phyloP scores from a whole-genome alignment of 163 green algal species.

The Volvox carteri region DNA sequence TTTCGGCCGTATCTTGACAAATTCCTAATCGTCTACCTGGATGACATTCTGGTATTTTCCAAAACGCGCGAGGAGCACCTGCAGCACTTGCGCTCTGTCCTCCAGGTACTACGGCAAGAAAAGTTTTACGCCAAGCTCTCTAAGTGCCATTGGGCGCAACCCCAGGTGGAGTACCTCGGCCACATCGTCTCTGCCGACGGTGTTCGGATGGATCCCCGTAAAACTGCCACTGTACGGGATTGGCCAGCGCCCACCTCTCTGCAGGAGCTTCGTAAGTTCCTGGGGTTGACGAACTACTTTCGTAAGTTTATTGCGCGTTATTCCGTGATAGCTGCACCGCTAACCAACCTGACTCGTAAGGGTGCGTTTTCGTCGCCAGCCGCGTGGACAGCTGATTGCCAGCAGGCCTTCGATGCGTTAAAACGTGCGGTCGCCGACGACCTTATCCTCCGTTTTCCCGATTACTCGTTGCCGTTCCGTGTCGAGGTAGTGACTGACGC shows the following conservation, averaged over 20 bases:
- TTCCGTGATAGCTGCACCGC: slow-evolving; percentile 33
- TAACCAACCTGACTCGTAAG: slow-evolving; percentile 7
- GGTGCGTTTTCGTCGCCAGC: neutral
- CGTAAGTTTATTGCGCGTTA: slow-evolving; percentile 58
- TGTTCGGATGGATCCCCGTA: slow-evolving; percentile 5
- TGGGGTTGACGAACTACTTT: slow-evolving; percentile 52
- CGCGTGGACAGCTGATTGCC: neutral
- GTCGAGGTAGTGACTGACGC: slow-evolving; percentile 67
- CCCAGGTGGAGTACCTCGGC: slow-evolving; percentile 6
- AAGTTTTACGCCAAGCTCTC: neutral
- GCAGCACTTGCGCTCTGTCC: neutral
- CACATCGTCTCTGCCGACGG: slow-evolving; percentile 12
- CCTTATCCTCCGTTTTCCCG: slow-evolving; percentile 25
- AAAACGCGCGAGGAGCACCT: slow-evolving; percentile 21
- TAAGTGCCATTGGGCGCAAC: slow-evolving; percentile 6
- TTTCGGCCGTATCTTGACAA: neutral
- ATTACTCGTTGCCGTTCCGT: slow-evolving; percentile 43
- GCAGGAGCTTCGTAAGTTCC: slow-evolving; percentile 38
- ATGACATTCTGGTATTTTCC: slow-evolving; percentile 75
- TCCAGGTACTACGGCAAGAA: neutral
- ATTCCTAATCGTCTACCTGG: neutral
- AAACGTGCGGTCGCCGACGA: neutral
- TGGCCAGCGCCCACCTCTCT: slow-evolving; percentile 19
- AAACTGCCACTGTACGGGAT: neutral
- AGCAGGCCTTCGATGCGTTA: slow-evolving; percentile 11